A percentile compares a stretch with the other conserved stretches of the same genome.
phyloP scores from a whole-genome alignment of 495 filamentous ascomycete genomes.

The Tuber microsphaerosporum region DNA sequence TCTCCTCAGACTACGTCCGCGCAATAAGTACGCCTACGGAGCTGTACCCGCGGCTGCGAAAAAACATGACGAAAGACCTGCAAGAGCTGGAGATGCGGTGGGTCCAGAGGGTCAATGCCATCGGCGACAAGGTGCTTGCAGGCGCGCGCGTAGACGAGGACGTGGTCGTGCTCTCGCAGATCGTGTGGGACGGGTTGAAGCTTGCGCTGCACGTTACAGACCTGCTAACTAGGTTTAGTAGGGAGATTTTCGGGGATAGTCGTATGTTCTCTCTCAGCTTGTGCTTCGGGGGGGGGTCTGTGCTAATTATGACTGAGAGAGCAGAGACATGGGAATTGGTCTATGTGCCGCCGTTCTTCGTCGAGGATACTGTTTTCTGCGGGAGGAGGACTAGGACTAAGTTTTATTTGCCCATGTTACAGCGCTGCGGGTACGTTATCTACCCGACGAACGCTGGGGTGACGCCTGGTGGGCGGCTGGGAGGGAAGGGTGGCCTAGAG shows the following conservation, averaged over 20 bases:
- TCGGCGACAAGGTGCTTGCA: background rate
- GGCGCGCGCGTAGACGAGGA: background rate
- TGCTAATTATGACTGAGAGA: background rate
- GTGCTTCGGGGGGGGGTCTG: background rate
- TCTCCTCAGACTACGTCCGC: background rate
- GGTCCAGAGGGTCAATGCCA: background rate
- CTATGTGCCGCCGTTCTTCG: background rate
- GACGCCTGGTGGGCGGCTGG: background rate
- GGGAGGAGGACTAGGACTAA: background rate
- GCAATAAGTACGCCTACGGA: background rate
- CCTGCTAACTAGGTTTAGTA: background rate
- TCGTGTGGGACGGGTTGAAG: conserved; percentile 3
- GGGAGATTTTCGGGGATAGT: background rate
- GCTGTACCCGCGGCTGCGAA: background rate
- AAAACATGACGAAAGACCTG: background rate
- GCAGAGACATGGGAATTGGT: background rate
- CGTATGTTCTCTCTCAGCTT: background rate
- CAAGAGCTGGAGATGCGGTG: background rate
- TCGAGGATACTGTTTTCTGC: background rate
- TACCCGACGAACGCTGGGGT: background rate
- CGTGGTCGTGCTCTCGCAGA: background rate
- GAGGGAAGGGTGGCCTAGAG: background rate
- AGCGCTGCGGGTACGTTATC: background rate
- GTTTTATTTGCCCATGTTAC: background rate
- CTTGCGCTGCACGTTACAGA: background rate